Evolutionary conservation across 345 rosid species (phyloP).

Genomic region (Eucalyptus marginata): DNA sequence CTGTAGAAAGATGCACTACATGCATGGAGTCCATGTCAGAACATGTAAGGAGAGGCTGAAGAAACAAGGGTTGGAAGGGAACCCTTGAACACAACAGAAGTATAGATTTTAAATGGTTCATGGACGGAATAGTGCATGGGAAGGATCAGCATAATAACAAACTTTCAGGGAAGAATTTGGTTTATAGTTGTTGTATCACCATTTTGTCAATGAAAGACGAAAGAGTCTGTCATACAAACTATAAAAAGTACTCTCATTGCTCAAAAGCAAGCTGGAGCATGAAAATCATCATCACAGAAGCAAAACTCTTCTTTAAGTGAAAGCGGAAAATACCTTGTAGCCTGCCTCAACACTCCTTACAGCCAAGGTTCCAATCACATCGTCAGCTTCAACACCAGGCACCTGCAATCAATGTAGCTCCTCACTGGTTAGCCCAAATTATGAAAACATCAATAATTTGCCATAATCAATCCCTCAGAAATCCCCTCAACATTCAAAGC

Average conservation of each 20-base stretch:
- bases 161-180: not conserved
- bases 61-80: not conserved
- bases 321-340: slow-evolving; percentile 33
- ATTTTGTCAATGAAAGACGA: not conserved
- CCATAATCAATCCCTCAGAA: not conserved
- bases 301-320: not conserved
- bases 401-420: slow-evolving; percentile 39
- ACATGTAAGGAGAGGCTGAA: not conserved
- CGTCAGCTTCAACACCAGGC: slow-evolving; percentile 99
- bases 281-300: not conserved
- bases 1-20: not conserved
- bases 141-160: not conserved
- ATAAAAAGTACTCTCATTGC: not conserved
- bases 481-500: not conserved
- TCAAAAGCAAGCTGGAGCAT: not conserved
- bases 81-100: not conserved
- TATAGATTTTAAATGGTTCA: not conserved
- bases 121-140: not conserved
- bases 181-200: not conserved
- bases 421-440: slow-evolving; percentile 2
- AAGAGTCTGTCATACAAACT: not conserved
- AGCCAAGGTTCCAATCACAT: slow-evolving; percentile 94
- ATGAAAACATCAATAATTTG: not conserved
- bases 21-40: not conserved
- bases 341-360: slow-evolving; percentile 72